Conservation (phyloP, 306 rosid species). For the Ammopiptanthus mongolicus region DNA sequence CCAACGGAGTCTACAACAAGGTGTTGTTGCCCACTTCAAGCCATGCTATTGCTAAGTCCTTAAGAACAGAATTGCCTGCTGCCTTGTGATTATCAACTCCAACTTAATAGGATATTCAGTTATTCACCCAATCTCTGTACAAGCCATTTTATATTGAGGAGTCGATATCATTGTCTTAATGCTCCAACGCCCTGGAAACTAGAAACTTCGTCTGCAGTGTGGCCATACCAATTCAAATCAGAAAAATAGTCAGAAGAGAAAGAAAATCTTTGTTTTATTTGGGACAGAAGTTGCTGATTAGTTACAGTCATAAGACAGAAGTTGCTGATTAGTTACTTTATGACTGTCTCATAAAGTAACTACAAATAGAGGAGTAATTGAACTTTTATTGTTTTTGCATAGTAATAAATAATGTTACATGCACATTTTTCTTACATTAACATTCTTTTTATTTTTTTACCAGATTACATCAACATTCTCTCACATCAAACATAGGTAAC, state of each 20-base stretch:
- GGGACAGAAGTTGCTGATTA: slow-evolving; percentile 22
- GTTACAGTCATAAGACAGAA: no score
- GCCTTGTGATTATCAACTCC: slow-evolving; percentile 22
- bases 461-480: no score
- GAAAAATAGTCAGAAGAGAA: not conserved
- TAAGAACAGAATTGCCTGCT: not conserved
- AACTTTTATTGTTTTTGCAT: not conserved
- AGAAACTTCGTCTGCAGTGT: slow-evolving; percentile 19
- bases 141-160: slow-evolving; percentile 7
- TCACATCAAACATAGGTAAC: not conserved
- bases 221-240: slow-evolving; percentile 14
- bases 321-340: not conserved
- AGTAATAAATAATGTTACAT: no score
- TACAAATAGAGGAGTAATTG: not conserved
- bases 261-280: slow-evolving; percentile 25
- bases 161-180: slow-evolving; percentile 19
- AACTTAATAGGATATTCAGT: not conserved
- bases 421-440: not conserved
- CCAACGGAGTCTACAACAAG: slow-evolving; percentile 37
- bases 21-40: not conserved
- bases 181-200: slow-evolving; percentile 17
- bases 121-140: slow-evolving; percentile 22
- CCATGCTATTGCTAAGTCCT: not conserved
- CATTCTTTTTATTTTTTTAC: no score
- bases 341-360: slow-evolving; percentile 25